A percentile compares a stretch with the other conserved stretches of the same genome.
Evolutionary conservation across 1,284 basidiomycete genomes (phyloP).

Genomic region (Phellinidium pouzarii): DNA sequence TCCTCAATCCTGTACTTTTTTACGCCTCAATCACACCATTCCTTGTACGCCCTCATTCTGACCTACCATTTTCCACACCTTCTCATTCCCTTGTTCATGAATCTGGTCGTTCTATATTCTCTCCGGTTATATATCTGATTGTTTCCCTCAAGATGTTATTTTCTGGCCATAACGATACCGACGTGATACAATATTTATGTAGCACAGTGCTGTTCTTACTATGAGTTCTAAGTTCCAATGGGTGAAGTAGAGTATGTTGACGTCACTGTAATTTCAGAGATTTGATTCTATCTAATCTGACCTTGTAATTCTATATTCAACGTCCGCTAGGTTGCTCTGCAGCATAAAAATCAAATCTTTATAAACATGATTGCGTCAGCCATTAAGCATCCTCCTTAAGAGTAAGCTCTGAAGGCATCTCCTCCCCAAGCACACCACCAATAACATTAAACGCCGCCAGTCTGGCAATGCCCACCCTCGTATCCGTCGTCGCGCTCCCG

Average conservation of each 20-base stretch:
- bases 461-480: conserved; percentile 76
- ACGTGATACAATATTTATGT: too few species aligned
- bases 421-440: conserved; percentile 40
- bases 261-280: too few species aligned
- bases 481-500: conserved; percentile 83
- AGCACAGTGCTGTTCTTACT: too few species aligned
- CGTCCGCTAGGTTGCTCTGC: neutral
- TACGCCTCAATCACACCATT: neutral
- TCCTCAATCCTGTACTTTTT: neutral
- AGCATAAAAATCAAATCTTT: neutral
- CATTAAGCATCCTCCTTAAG: conserved; percentile 20
- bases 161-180: too few species aligned
- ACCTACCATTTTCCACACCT: too few species aligned
- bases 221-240: too few species aligned
- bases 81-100: too few species aligned
- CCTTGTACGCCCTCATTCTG: neutral
- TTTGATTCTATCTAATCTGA: conserved; percentile 1
- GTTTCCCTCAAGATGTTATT: too few species aligned
- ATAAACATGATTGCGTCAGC: too few species aligned
- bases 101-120: too few species aligned
- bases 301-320: neutral
- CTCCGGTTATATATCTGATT: too few species aligned
- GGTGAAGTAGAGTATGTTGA: too few species aligned
- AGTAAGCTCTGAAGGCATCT: conserved; percentile 51
- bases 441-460: conserved; percentile 64